Conservation (phyloP, 495 filamentous ascomycete genomes). For the Neurospora sp. region DNA sequence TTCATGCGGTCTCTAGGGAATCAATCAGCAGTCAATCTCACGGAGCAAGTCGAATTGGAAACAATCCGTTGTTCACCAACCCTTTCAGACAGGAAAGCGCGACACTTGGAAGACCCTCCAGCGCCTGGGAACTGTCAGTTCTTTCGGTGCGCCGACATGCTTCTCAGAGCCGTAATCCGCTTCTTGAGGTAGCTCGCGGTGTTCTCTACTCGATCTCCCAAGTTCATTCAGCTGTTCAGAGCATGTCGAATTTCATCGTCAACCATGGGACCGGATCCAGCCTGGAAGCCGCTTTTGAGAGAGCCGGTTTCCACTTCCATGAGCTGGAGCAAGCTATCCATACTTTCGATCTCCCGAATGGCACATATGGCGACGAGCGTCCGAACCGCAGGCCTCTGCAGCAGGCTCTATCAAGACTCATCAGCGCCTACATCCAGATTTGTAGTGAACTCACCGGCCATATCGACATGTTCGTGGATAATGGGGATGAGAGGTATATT, state of each 20-base stretch:
- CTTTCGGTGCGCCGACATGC: conserved; percentile 70
- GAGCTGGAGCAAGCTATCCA: conserved; percentile 63
- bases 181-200: conserved; percentile 67
- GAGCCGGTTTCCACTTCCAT: conserved; percentile 60
- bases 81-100: conserved; percentile 48
- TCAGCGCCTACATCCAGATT: conserved; percentile 64
- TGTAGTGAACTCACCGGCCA: conserved; percentile 55
- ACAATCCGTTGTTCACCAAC: conserved; percentile 38
- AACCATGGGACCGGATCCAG: conserved; percentile 57
- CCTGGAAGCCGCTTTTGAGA: conserved; percentile 65
- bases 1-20: not conserved
- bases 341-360: conserved; percentile 44
- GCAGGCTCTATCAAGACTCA: conserved; percentile 51
- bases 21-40: not conserved
- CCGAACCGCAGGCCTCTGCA: conserved; percentile 52
- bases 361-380: conserved; percentile 32
- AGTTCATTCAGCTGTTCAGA: conserved; percentile 59
- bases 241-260: conserved; percentile 51
- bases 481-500: conserved; percentile 64
- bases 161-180: conserved; percentile 39
- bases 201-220: conserved; percentile 82
- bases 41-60: not conserved
- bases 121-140: conserved; percentile 65
- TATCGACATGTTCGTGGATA: conserved; percentile 55
- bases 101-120: conserved; percentile 36